Percentiles rank a stretch among this genome's conserved stretches.
phyloP scores from a whole-genome alignment of 805 yeast species.

The Sugiyamaella boreocaroliniensis region DNA sequence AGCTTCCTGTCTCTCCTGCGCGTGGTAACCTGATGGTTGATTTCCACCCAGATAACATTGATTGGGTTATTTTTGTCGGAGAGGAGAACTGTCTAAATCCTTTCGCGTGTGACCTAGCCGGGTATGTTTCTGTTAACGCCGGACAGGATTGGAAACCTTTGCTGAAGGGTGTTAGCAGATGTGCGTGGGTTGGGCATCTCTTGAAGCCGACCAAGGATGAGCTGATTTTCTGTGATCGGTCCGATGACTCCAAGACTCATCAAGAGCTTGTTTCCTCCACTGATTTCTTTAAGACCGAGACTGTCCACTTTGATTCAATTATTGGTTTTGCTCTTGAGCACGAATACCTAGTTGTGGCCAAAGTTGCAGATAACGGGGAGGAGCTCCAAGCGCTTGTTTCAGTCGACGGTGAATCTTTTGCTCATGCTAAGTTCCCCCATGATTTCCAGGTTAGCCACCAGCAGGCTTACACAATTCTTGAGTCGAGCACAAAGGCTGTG shows the following conservation, averaged over 20 bases:
- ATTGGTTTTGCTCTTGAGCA: constrained; percentile 71
- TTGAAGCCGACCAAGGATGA: constrained; percentile 40
- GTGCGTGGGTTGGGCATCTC: constrained; percentile 64
- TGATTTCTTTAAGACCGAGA: constrained; percentile 42
- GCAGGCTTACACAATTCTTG: constrained; percentile 73
- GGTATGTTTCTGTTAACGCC: constrained; percentile 58
- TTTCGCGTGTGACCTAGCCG: constrained; percentile 48
- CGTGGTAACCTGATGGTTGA: constrained; percentile 35
- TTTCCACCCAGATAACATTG: constrained; percentile 53
- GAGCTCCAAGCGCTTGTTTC: constrained; percentile 65
- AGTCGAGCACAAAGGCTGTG: constrained; percentile 62
- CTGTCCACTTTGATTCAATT: constrained; percentile 46
- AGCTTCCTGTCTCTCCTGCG: constrained; percentile 47
- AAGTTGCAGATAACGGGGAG: constrained; percentile 38
- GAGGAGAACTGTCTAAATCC: constrained; percentile 45
- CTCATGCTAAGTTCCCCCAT: constrained; percentile 74
- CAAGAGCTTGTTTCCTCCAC: constrained; percentile 40
- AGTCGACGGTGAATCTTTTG: constrained; percentile 67
- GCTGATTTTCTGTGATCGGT: constrained; percentile 54
- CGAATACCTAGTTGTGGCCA: constrained; percentile 68
- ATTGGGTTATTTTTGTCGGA: constrained; percentile 65
- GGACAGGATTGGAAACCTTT: constrained; percentile 59
- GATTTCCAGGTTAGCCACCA: constrained; percentile 51
- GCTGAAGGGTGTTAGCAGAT: constrained; percentile 45
- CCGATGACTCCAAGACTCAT: constrained; percentile 1